These are phyloP conservation scores for Aspergillus fischeri DNA, from an alignment of 2,329 filamentous ascomycete genomes.

Conservation along the genomic window DNA sequence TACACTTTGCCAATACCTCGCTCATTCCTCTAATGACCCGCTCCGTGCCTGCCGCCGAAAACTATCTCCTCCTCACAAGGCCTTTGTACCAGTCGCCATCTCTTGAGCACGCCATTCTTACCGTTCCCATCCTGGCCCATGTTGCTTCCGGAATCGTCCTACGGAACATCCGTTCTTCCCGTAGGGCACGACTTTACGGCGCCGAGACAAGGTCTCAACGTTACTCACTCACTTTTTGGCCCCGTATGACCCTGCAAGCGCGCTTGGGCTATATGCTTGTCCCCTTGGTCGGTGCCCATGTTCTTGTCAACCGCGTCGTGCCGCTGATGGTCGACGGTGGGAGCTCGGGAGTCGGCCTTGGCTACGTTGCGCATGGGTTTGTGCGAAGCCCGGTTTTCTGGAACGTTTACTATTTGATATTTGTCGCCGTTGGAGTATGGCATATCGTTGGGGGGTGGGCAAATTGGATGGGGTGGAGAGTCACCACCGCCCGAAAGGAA, in stretches of 20 bases:
- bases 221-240: conserved; percentile 56
- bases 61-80: conserved; percentile 82
- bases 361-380: conserved; percentile 82
- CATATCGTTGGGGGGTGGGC: conserved; percentile 83
- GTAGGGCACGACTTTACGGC: conserved; percentile 72
- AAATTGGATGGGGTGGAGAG: conserved; percentile 66
- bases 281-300: conserved; percentile 65
- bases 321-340: conserved; percentile 77
- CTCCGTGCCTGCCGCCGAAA: conserved; percentile 71
- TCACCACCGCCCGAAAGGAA: conserved; percentile 32
- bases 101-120: conserved; percentile 75
- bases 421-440: conserved; percentile 65
- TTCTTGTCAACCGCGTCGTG: conserved; percentile 69
- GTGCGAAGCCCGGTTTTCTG: conserved; percentile 63
- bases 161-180: conserved; percentile 67
- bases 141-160: conserved; percentile 72
- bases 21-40: conserved; percentile 71
- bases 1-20: conserved; percentile 79
- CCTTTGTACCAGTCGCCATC: conserved; percentile 86
- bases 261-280: conserved; percentile 67
- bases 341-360: conserved; percentile 77
- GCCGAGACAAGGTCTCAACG: conserved; percentile 56
- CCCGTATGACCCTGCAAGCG: conserved; percentile 65
- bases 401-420: conserved; percentile 64
- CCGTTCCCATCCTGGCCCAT: conserved; percentile 69